Conservation (phyloP, 1,284 basidiomycete species). For the Malassezia arunalokei region DNA sequence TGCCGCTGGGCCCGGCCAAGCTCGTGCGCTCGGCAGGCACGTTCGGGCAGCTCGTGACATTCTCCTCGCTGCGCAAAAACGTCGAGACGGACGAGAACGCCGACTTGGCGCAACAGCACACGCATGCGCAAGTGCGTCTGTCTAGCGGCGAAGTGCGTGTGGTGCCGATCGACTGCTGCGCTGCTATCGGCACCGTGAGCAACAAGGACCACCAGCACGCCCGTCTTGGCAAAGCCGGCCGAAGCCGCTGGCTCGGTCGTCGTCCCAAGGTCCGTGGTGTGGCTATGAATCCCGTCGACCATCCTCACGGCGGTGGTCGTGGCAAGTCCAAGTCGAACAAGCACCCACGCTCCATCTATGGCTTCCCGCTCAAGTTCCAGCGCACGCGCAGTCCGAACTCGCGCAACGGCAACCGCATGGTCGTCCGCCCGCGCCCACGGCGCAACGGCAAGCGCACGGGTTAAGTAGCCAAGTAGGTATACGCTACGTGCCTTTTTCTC, state of each 20-base stretch:
- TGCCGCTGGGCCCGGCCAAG: conserved; percentile 63
- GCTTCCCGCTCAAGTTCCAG: conserved; percentile 79
- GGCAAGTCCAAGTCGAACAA: conserved; percentile 88
- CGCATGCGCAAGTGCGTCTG: conserved; percentile 70
- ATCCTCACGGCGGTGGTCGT: conserved; percentile 94
- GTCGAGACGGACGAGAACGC: conserved; percentile 44
- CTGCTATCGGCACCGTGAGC: conserved; percentile 81
- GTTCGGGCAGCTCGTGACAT: conserved; percentile 58
- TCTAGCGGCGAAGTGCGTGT: conserved; percentile 86
- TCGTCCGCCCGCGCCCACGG: conserved; percentile 72
- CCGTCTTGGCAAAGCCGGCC: conserved; percentile 79
- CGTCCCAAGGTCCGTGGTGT: conserved; percentile 85
- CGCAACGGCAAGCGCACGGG: conserved; percentile 59
- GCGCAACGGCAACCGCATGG: conserved; percentile 81
- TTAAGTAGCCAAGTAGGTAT: conserved; percentile 20
- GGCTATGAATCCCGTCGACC: conserved; percentile 94
- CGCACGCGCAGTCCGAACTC: conserved; percentile 80
- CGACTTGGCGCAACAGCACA: conserved; percentile 42
- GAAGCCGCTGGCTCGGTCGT: conserved; percentile 74
- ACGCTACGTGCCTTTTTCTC: background rate
- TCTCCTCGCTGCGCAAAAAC: conserved; percentile 20
- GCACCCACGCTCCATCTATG: conserved; percentile 57
- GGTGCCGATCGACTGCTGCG: conserved; percentile 68
- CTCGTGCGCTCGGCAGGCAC: conserved; percentile 83
- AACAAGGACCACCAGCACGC: conserved; percentile 80